phyloP scores from a whole-genome alignment of 1,284 basidiomycete species.

The Cutaneotrichosporon sp. region DNA sequence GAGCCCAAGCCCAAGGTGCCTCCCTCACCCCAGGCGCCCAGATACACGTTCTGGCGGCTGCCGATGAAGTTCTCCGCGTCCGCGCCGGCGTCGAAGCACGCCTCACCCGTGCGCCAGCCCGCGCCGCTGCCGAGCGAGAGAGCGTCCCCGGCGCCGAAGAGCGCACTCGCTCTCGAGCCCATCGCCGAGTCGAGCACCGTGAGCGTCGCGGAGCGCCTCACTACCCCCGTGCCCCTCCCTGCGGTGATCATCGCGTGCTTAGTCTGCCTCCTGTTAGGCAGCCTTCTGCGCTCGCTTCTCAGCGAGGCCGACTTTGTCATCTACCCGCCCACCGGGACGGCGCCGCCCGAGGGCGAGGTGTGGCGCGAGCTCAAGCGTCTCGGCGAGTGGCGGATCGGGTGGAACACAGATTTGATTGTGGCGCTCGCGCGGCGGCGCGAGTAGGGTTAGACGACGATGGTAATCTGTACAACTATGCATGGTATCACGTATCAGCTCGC shows the following conservation, averaged over 20 bases:
- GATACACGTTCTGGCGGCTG: constrained; percentile 27
- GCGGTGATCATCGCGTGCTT: constrained; percentile 73
- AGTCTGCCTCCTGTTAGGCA: constrained; percentile 88
- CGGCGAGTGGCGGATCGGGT: constrained; percentile 59
- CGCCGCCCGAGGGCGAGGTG: constrained; percentile 54
- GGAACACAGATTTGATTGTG: constrained; percentile 57
- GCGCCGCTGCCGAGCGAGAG: constrained; percentile 6
- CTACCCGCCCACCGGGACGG: constrained; percentile 64
- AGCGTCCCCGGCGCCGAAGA: constrained; percentile 28
- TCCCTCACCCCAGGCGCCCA: constrained; percentile 6
- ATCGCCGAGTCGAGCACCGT: background rate
- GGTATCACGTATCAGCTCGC: background rate
- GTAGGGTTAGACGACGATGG: background rate
- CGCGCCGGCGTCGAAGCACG: constrained; percentile 20
- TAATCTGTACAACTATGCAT: constrained; percentile 26
- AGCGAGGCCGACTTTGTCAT: constrained; percentile 80
- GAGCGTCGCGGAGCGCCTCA: background rate
- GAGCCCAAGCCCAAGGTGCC: constrained; percentile 7
- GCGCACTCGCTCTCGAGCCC: background rate
- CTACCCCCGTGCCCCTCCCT: constrained; percentile 37
- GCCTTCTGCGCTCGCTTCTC: constrained; percentile 79
- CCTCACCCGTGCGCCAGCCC: constrained; percentile 16
- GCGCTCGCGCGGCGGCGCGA: constrained; percentile 38
- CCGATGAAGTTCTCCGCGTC: constrained; percentile 19
- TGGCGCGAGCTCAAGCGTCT: constrained; percentile 83